A percentile compares a stretch with the other conserved stretches of the same genome.
phyloP scores from a whole-genome alignment of 208 protist species.

The Herpetomonas tarakana region DNA sequence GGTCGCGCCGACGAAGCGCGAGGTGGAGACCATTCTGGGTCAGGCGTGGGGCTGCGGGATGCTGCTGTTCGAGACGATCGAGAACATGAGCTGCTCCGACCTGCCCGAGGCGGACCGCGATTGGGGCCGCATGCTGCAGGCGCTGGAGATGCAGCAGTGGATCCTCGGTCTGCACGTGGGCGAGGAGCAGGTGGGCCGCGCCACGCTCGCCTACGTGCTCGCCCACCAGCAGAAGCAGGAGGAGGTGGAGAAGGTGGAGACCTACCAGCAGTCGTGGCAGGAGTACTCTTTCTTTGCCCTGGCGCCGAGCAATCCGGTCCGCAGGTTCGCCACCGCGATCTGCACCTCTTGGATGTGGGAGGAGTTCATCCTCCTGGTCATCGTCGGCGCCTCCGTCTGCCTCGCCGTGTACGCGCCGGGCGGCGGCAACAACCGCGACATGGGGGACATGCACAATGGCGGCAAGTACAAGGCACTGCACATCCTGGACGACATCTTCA shows the following conservation, averaged over 20 bases:
- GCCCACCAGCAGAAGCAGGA: conserved; percentile 74
- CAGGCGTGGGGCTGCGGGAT: conserved; percentile 89
- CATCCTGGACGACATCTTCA: conserved; percentile 83
- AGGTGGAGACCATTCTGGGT: conserved; percentile 81
- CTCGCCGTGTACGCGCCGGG: conserved; percentile 66
- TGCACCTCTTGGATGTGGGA: conserved; percentile 71
- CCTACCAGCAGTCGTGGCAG: conserved; percentile 61
- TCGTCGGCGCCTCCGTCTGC: conserved; percentile 73
- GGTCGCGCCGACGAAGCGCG: conserved; percentile 50
- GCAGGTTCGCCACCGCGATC: conserved; percentile 30
- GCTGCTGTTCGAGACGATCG: conserved; percentile 86
- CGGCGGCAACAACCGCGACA: conserved; percentile 45
- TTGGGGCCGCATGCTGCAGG: conserved; percentile 72
- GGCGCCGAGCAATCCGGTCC: conserved; percentile 51
- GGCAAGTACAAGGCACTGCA: conserved; percentile 74
- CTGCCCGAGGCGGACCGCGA: conserved; percentile 53
- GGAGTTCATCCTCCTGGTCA: conserved; percentile 51
- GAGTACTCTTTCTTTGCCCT: conserved; percentile 71
- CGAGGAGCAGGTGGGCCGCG: conserved; percentile 87
- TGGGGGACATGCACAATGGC: conserved; percentile 56
- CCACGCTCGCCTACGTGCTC: conserved; percentile 85
- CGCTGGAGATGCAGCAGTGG: conserved; percentile 86
- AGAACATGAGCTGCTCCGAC: conserved; percentile 75
- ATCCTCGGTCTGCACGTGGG: conserved; percentile 85
- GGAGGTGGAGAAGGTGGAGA: conserved; percentile 17